Conservation (phyloP, 2,329 filamentous ascomycete genomes). For the Colletotrichum lini region DNA sequence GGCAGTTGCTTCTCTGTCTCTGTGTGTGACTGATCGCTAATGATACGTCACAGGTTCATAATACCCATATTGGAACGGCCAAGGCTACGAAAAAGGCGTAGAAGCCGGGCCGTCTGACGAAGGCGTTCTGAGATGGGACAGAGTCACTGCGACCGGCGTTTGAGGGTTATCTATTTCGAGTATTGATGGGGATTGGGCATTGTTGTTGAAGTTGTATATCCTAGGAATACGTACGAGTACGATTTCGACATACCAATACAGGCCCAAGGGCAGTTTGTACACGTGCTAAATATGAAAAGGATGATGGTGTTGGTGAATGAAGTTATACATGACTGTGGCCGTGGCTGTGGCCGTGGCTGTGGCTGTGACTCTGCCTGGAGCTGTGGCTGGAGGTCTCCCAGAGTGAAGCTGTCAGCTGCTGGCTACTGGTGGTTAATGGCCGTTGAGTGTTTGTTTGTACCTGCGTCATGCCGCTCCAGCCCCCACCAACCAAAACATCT, state of each 20-base stretch:
- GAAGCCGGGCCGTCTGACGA: slow-evolving; percentile 20
- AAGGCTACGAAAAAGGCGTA: slow-evolving; percentile 77
- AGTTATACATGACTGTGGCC: no score
- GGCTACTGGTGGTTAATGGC: no score
- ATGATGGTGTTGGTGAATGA: not conserved
- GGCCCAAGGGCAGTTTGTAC: slow-evolving; percentile 26
- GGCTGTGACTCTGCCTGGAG: no score
- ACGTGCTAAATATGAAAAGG: not conserved
- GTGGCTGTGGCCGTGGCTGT: no score
- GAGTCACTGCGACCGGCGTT: slow-evolving; percentile 31
- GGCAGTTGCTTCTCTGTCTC: no score
- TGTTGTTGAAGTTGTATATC: slow-evolving; percentile 43
- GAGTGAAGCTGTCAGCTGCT: no score
- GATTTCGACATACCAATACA: slow-evolving; percentile 43
- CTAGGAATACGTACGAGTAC: slow-evolving; percentile 43
- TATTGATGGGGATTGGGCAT: slow-evolving; percentile 15
- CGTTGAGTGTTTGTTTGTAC: not conserved
- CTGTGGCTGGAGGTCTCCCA: no score
- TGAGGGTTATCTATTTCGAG: slow-evolving; percentile 29
- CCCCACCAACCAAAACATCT: slow-evolving; percentile 3
- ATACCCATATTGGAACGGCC: slow-evolving; percentile 92
- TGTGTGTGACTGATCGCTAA: not conserved
- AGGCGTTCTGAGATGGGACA: slow-evolving; percentile 36
- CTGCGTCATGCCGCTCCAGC: not conserved
- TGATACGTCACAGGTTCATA: slow-evolving; percentile 73